These are phyloP conservation scores for Russula sp. DNA, from an alignment of 768 basidiomycete genomes.

Conservation along the genomic window DNA sequence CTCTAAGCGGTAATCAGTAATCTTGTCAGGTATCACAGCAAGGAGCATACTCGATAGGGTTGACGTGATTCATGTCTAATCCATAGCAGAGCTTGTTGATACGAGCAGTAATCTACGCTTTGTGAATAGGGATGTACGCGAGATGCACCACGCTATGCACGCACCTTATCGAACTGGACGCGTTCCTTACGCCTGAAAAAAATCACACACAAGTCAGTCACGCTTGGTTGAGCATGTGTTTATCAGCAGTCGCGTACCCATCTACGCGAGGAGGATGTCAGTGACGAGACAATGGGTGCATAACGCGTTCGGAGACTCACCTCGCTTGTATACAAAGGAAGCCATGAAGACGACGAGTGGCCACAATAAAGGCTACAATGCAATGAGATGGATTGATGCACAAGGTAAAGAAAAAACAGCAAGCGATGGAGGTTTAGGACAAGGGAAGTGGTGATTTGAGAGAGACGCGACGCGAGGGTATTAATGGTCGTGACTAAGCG, in stretches of 20 bases:
- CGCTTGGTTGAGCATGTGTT: constrained; percentile 30
- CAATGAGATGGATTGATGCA: neutral
- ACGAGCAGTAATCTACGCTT: constrained; percentile 72
- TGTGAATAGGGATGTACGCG: neutral
- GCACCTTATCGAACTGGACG: constrained; percentile 90
- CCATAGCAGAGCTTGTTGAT: constrained; percentile 94
- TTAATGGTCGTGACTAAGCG: constrained; percentile 26
- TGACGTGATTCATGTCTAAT: constrained; percentile 86
- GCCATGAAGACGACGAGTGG: constrained; percentile 12
- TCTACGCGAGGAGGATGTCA: constrained; percentile 38
- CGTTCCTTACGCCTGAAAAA: constrained; percentile 74
- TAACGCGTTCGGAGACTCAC: constrained; percentile 37
- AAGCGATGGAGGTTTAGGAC: constrained; percentile 8
- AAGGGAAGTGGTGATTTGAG: neutral
- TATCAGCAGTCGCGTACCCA: constrained; percentile 44
- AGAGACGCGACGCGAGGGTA: constrained; percentile 8
- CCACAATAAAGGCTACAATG: neutral
- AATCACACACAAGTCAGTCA: constrained; percentile 26
- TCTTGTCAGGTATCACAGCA: neutral
- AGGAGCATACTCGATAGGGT: constrained; percentile 78
- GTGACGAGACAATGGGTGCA: constrained; percentile 12
- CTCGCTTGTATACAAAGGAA: constrained; percentile 58
- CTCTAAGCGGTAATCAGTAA: constrained; percentile 43
- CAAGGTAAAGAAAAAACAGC: neutral
- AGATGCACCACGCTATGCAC: constrained; percentile 29